Conservation (phyloP, 106 monocot genomes). For the Posidonia australis region DNA sequence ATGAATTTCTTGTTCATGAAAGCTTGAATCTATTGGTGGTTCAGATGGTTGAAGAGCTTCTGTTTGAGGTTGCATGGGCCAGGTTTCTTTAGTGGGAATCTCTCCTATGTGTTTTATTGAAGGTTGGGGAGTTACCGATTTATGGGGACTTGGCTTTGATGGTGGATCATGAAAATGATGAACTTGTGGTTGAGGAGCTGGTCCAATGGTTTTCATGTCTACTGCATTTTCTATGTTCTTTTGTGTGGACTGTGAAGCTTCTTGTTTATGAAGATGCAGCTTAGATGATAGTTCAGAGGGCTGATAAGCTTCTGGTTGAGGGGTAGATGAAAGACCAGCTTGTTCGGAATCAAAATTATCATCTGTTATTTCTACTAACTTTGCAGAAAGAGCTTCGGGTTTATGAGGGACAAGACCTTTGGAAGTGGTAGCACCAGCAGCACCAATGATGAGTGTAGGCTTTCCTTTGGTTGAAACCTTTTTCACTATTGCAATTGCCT, state of each 20-base stretch:
- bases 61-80: no score
- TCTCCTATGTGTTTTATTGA: background rate
- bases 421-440: no score
- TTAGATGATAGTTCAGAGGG: background rate
- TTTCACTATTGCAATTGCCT: slow-evolving; percentile 22
- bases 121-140: background rate
- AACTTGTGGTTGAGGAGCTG: background rate
- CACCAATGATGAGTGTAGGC: background rate
- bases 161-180: background rate
- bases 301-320: background rate
- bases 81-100: background rate
- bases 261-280: background rate
- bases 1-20: background rate
- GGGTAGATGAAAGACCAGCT: no score
- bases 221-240: background rate
- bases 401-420: background rate
- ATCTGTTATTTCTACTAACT: background rate
- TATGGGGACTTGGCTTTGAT: background rate
- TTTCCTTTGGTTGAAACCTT: no score
- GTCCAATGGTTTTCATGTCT: background rate
- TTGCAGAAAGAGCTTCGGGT: background rate
- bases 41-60: background rate
- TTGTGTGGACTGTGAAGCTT: no score
- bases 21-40: background rate
- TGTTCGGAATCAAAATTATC: no score